phyloP scores from a whole-genome alignment of 805 yeast species.

The Saccharomycopsis sp. region DNA sequence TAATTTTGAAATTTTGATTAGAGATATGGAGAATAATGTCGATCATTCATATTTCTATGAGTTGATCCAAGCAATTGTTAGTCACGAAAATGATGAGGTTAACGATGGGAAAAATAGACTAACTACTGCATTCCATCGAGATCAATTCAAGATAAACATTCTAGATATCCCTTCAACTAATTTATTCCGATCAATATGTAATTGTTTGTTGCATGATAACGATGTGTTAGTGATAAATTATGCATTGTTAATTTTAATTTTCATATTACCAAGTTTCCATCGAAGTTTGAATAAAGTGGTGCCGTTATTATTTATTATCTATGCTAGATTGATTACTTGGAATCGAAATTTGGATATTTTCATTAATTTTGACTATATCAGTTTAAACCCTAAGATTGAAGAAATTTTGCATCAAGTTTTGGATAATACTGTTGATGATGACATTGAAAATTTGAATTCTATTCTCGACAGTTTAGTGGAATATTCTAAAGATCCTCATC shows the following conservation, averaged over 20 bases:
- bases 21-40: not conserved
- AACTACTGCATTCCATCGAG: not conserved
- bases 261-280: slow-evolving; percentile 9
- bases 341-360: slow-evolving; percentile 13
- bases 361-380: not conserved
- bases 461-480: too few species aligned
- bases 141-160: not conserved
- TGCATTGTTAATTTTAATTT: slow-evolving; percentile 12
- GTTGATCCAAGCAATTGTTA: slow-evolving; percentile 1
- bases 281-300: slow-evolving; percentile 3
- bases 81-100: not conserved
- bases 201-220: slow-evolving; percentile 15
- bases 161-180: slow-evolving; percentile 1
- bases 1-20: slow-evolving; percentile 10
- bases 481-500: too few species aligned
- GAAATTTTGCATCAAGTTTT: not conserved
- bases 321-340: slow-evolving; percentile 15
- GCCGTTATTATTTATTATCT: slow-evolving; percentile 7
- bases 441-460: too few species aligned
- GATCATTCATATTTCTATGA: slow-evolving; percentile 3
- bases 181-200: slow-evolving; percentile 10
- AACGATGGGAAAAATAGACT: not conserved
- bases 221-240: slow-evolving; percentile 13
- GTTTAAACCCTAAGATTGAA: not conserved
- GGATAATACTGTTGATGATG: not conserved